phyloP scores from a whole-genome alignment of 768 basidiomycete genomes.

The Russula abietina region DNA sequence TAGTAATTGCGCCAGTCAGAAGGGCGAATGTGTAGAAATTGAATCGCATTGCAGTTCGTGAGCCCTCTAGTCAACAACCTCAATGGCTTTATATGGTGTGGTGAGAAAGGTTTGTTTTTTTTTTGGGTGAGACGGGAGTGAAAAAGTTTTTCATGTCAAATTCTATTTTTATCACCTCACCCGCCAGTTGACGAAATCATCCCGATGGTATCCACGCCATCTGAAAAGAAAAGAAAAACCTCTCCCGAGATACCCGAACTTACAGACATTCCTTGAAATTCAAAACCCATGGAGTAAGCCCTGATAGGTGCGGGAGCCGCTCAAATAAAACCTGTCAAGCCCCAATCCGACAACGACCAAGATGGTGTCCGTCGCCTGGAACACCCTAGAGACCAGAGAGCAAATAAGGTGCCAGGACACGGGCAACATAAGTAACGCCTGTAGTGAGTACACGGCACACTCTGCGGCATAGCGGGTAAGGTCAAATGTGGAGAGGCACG shows the following conservation, averaged over 20 bases:
- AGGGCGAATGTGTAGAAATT: conserved; percentile 32
- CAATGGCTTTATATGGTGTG: neutral
- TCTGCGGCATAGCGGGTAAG: conserved; percentile 62
- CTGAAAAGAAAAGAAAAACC: neutral
- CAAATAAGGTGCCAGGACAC: conserved; percentile 31
- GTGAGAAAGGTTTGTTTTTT: neutral
- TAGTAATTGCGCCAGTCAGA: conserved; percentile 36
- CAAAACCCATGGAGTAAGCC: neutral
- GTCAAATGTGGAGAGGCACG: conserved; percentile 55
- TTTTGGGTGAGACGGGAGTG: neutral
- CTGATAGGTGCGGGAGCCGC: conserved; percentile 35
- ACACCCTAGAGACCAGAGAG: conserved; percentile 53
- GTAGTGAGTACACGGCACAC: conserved; percentile 57
- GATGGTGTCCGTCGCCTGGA: conserved; percentile 71
- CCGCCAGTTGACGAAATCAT: neutral
- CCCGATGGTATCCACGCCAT: neutral
- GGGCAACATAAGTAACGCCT: conserved; percentile 71
- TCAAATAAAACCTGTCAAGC: conserved; percentile 68
- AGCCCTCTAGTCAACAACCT: neutral
- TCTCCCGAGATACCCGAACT: neutral
- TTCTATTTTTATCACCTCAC: neutral
- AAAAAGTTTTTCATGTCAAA: conserved; percentile 22
- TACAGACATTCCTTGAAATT: neutral
- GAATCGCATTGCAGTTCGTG: conserved; percentile 30
- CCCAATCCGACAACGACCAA: conserved; percentile 65